Conservation (phyloP, 257 asterid species). For the Solanum sejunctum region DNA sequence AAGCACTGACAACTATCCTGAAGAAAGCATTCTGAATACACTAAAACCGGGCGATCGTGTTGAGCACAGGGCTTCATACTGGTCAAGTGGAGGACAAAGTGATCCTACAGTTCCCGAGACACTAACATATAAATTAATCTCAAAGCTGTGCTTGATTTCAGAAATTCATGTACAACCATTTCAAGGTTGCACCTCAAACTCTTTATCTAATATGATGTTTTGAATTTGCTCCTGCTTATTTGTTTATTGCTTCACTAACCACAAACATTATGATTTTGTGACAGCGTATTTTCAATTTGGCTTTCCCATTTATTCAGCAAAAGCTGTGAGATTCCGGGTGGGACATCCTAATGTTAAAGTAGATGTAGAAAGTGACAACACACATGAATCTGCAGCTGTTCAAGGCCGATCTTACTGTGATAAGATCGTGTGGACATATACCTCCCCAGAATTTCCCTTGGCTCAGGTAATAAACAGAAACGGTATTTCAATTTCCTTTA, state of each 20-base stretch:
- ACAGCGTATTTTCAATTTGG: conserved; percentile 73
- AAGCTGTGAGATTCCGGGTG: conserved; percentile 51
- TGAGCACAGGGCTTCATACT: conserved; percentile 54
- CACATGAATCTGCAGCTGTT: conserved; percentile 8
- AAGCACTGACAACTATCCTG: conserved; percentile 67
- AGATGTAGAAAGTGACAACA: conserved; percentile 9
- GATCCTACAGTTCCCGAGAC: conserved; percentile 48
- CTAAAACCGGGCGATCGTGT: conserved; percentile 36
- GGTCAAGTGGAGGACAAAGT: conserved; percentile 72
- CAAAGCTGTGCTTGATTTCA: conserved; percentile 46
- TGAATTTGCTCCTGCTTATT: neutral
- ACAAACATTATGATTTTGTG: conserved; percentile 3
- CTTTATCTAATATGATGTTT: neutral
- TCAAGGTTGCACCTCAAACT: conserved; percentile 37
- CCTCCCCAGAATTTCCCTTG: conserved; percentile 60
- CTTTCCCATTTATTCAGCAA: conserved; percentile 69
- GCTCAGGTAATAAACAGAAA: conserved; percentile 36
- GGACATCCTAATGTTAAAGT: conserved; percentile 34
- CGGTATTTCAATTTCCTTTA: neutral
- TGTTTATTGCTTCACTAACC: conserved; percentile 5
- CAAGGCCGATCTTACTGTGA: conserved; percentile 20
- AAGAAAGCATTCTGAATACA: conserved; percentile 65
- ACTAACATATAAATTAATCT: conserved; percentile 39
- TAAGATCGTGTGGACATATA: conserved; percentile 48
- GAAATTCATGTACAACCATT: conserved; percentile 72